Conservation (phyloP, 768 basidiomycete genomes). For the Suillus sp. region DNA sequence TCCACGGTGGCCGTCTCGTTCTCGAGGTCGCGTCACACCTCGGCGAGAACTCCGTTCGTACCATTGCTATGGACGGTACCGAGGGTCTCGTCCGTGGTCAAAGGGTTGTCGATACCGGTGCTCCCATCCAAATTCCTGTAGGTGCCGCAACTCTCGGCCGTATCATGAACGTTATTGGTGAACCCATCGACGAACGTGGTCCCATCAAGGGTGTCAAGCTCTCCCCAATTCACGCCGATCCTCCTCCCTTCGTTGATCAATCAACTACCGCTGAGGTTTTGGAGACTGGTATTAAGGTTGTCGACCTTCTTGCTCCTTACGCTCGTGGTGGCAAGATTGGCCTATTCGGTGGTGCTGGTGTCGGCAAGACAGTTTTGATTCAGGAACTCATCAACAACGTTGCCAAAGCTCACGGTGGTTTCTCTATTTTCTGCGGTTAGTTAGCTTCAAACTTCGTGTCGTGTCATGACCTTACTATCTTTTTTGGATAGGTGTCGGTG, state of each 20-base stretch:
- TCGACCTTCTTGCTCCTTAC: conserved; percentile 98
- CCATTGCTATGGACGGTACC: conserved; percentile 99
- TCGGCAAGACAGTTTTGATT: conserved; percentile 99
- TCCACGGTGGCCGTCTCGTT: conserved; percentile 94
- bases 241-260: conserved; percentile 97
- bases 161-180: conserved; percentile 99
- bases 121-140: conserved; percentile 96
- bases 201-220: conserved; percentile 96
- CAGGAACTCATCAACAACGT: conserved; percentile 99
- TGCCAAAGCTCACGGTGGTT: conserved; percentile 99
- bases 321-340: conserved; percentile 99
- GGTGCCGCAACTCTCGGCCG: conserved; percentile 93
- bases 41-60: conserved; percentile 98
- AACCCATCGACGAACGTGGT: conserved; percentile 99
- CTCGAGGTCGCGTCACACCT: conserved; percentile 98
- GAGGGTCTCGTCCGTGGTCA: conserved; percentile 99
- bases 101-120: conserved; percentile 95
- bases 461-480: conserved; percentile 16
- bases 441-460: conserved; percentile 13
- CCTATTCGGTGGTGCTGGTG: conserved; percentile 99
- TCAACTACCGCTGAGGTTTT: conserved; percentile 98
- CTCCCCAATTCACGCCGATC: conserved; percentile 94
- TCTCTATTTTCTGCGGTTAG: conserved; percentile 98
- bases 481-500: conserved; percentile 81
- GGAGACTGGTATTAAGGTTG: conserved; percentile 99